Evolutionary conservation across 768 basidiomycete species (phyloP).

Genomic region (Pleurotus cornucopiae): DNA sequence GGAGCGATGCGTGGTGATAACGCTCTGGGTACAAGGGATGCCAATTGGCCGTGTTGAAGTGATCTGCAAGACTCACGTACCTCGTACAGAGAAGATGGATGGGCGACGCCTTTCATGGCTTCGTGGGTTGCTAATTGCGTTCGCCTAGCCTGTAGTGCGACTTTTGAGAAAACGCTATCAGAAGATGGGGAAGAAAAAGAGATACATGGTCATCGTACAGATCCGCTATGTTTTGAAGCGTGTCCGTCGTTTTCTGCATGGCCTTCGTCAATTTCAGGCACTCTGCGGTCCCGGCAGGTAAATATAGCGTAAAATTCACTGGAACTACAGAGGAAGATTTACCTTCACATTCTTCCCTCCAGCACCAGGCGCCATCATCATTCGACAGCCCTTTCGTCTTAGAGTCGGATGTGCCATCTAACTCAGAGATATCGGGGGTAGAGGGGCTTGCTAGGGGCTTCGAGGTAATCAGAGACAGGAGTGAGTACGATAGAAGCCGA

Average conservation of each 20-base stretch:
- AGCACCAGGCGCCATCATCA: conserved; percentile 80
- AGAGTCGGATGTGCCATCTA: conserved; percentile 21
- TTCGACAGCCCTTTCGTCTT: conserved; percentile 60
- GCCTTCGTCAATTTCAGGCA: conserved; percentile 79
- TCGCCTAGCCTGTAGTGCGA: conserved; percentile 53
- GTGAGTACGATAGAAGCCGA: conserved; percentile 65
- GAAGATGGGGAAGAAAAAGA: conserved; percentile 3
- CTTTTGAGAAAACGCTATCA: not conserved
- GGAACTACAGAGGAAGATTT: conserved; percentile 8
- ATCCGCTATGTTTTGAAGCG: conserved; percentile 70
- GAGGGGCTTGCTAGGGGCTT: conserved; percentile 52
- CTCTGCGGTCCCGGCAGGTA: conserved; percentile 31
- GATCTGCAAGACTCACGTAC: conserved; percentile 27
- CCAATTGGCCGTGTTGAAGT: too few relatives aligned
- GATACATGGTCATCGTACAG: conserved; percentile 76
- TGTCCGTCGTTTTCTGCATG: conserved; percentile 71
- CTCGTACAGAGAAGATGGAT: conserved; percentile 70
- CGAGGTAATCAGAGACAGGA: conserved; percentile 72
- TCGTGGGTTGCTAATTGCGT: conserved; percentile 76
- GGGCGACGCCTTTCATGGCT: conserved; percentile 67
- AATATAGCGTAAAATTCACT: not conserved
- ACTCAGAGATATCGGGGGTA: conserved; percentile 41
- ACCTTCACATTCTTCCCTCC: conserved; percentile 77
- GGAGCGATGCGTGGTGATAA: conserved; percentile 72
- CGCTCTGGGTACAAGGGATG: conserved; percentile 35